Evolutionary conservation across 208 protist genomes (phyloP).

Genomic region (Leishmania martiniquensis): DNA sequence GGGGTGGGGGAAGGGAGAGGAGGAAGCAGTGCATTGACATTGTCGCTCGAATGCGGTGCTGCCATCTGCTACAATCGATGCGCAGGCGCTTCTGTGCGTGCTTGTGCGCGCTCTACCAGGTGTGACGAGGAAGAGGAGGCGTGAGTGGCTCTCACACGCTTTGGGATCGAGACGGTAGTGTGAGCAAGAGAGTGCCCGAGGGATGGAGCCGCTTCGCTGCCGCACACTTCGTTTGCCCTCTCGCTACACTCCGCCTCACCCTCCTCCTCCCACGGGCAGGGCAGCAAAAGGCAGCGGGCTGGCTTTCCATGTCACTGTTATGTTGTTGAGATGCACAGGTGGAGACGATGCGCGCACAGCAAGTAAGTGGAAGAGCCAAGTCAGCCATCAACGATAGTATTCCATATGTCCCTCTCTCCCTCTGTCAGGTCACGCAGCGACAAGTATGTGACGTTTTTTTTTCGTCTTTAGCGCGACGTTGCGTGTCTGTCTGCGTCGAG

Average conservation of each 20-base stretch:
- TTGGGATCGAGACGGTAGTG: background rate
- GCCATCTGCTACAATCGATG: background rate
- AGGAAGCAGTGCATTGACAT: background rate
- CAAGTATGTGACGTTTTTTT: no score
- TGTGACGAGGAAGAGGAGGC: background rate
- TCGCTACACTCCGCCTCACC: background rate
- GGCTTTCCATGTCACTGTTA: no score
- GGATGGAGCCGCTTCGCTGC: background rate
- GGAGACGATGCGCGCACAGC: background rate
- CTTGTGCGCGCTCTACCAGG: background rate
- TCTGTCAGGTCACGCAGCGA: no score
- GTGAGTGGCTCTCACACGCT: background rate
- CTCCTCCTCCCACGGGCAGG: background rate
- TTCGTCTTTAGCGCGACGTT: no score
- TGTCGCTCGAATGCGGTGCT: background rate
- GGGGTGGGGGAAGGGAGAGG: background rate
- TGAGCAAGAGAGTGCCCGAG: background rate
- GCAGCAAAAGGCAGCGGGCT: background rate
- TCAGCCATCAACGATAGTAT: no score
- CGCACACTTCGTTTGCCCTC: background rate
- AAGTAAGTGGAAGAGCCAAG: background rate
- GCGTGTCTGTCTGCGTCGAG: background rate
- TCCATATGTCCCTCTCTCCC: no score
- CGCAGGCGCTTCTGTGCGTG: background rate
- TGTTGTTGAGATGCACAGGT: background rate